Base-by-base conservation (phyloP, 2,329 filamentous ascomycete genomes). In the Emmonsiellopsis sp. region DNA sequence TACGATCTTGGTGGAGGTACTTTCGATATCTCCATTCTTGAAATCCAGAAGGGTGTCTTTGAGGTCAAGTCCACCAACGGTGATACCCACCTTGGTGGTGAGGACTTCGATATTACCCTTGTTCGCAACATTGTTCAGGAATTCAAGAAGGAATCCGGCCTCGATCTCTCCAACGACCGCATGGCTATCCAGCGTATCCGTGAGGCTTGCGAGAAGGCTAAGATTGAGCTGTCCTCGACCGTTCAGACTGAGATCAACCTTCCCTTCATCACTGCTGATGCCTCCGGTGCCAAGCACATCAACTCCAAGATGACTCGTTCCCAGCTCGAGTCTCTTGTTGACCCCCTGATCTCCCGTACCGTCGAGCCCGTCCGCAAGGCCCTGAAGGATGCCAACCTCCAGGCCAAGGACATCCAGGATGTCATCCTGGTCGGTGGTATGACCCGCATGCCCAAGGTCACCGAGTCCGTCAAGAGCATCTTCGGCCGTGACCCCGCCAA, bases 121-220 rank as follows among this genome's bases (percentile, higher is more conserved):
- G 92, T 96, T 69, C 90, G 90, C 70, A 86, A 95, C 81, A 81
- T 97, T 55, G 89, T 96, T 61, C 81, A 89, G 73, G 85, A 94
- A 70, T 97, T 96, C 83, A 96, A 96, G 87, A 92, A 89, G 77
- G 89, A 95, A 63, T 89, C 89, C 60, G 86, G 87, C 59, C 87
- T 96, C 61, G 92, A 97, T 71, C 83, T 97, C 63, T 87, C 89
- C 55, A 78, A 76, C 68, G 92, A 97, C 79, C 90, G 92, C 73
- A 96, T 96, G 91, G 92, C 92, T 65, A 95, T 97, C 70, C 92
- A 96, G 83, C 86, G 92, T 84, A 96, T 97, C 73, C 91, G 92
- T 77, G 92, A 96, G 79, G 92, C 91, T 63, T 90, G 91, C 63
- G 92, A 97, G 83, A 96, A 96, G 85, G 92, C 92, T 70, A 97